A percentile compares a stretch with the other conserved stretches of the same genome.
Conservation (phyloP, 768 basidiomycete species). For the Suillus tomentosus region DNA sequence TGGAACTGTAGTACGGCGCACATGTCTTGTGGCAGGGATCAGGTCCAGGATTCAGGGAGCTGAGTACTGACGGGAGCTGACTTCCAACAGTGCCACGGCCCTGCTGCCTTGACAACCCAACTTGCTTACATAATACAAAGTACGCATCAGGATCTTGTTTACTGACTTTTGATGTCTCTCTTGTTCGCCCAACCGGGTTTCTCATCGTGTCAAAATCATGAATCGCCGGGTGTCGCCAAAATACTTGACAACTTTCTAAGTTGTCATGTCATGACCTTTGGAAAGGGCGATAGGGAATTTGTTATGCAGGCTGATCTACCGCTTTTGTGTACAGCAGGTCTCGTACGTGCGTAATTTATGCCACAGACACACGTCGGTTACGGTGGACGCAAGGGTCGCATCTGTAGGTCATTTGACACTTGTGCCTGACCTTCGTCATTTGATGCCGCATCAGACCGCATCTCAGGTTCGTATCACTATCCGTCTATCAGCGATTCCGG, state of each 20-base stretch:
- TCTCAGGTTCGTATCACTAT: too few species aligned
- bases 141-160: too few species aligned
- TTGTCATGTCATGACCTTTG: neutral
- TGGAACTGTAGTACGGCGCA: neutral
- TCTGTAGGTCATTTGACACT: neutral
- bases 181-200: too few species aligned
- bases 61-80: too few species aligned
- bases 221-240: too few species aligned
- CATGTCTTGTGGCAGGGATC: neutral
- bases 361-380: conserved; percentile 6
- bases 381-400: neutral
- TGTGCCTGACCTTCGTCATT: conserved; percentile 3
- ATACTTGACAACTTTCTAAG: too few species aligned
- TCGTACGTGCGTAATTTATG: conserved; percentile 28
- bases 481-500: neutral
- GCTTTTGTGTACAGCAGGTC: conserved; percentile 27
- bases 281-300: conserved; percentile 18
- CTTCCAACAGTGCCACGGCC: too few species aligned
- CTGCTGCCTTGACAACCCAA: too few species aligned
- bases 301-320: conserved; percentile 24
- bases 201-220: too few species aligned
- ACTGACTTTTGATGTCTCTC: too few species aligned
- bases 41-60: neutral
- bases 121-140: neutral
- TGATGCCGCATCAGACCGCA: too few species aligned